These are phyloP conservation scores for Antrodiella citrinella DNA, from an alignment of 768 basidiomycete genomes.

Conservation along the genomic window DNA sequence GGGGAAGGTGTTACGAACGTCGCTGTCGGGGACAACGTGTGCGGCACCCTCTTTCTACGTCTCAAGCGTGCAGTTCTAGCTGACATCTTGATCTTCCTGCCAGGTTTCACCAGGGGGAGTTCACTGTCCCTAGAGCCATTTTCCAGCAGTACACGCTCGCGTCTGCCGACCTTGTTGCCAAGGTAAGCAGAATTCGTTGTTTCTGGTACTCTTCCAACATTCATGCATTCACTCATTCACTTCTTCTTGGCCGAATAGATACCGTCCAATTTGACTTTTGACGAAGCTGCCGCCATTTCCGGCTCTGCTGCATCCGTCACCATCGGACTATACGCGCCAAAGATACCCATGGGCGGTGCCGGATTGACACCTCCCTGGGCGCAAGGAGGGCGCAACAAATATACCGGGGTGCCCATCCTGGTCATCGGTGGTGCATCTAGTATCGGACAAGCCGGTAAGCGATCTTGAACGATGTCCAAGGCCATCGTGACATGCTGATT, in stretches of 20 bases:
- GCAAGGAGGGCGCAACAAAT: slow-evolving; percentile 19
- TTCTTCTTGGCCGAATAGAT: slow-evolving; percentile 22
- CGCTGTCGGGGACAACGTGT: slow-evolving; percentile 34
- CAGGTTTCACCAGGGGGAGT: slow-evolving; percentile 18
- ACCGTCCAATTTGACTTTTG: slow-evolving; percentile 29
- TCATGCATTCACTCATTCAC: too few species aligned
- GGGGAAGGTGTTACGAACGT: slow-evolving; percentile 30
- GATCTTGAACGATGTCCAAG: slow-evolving; percentile 1
- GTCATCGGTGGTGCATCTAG: slow-evolving; percentile 19
- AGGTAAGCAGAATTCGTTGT: too few species aligned
- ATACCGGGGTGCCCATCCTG: slow-evolving; percentile 21
- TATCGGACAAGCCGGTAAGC: slow-evolving; percentile 21
- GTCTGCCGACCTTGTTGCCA: slow-evolving; percentile 19
- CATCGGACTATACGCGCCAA: slow-evolving; percentile 5
- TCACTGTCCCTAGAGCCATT: slow-evolving; percentile 8
- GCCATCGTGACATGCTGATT: not conserved
- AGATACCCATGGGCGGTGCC: slow-evolving; percentile 8
- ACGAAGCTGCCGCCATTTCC: slow-evolving; percentile 36
- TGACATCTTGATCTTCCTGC: not conserved
- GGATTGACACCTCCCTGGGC: slow-evolving; percentile 22
- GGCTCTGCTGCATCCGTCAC: slow-evolving; percentile 26
- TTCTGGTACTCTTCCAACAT: too few species aligned
- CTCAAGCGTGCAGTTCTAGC: not conserved
- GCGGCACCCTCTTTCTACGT: slow-evolving; percentile 4
- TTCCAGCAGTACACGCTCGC: slow-evolving; percentile 22